Base-by-base conservation (phyloP, 1,284 basidiomycete genomes). In the Cryptococcus sp. region DNA sequence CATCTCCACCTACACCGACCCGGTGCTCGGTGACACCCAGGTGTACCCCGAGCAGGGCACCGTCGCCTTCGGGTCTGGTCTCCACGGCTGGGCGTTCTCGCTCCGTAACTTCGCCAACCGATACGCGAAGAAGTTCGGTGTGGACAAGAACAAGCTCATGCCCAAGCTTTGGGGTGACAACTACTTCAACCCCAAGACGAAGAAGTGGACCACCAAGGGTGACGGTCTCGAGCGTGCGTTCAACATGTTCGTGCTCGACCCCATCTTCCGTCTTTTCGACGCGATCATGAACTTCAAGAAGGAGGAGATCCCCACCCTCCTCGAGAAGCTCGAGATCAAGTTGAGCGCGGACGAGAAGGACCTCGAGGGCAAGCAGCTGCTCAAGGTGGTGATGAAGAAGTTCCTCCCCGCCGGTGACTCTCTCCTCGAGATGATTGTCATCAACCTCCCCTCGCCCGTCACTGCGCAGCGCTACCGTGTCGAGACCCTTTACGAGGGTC, bases 271-370 rank as follows among this genome's bases (percentile, higher is more conserved):
- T 79, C 87, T 99, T 78, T 99, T 98, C 80, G 94, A 97, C 72
- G 87, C 90, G 68, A 91, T 98, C 80, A 98, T 98, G 94, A 97
- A 98, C 86, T 97, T 89, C 85, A 97, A 98, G 84, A 98, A 96
- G 84, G 95, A 97, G 59, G 80, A 85, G 67, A 86, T 91, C 69
- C 79, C 75, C 62, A 80, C 83, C 65, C 91, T 99, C 81, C 87
- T 97, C 70, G 93, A 98, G 59, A 98, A 98, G 82, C 91, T 99
- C 73, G 95, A 97, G 37, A 80, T 99, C 78, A 90, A 89, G 79
- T 89, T 99, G 66, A 82, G 84, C 62, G 79, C 83, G 53, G 93
- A 97, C 4, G 96, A 98, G 84, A 86, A 86, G 76, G 95, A 98
- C 67, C 85, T 93, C 68, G 96, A 98, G 79, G 90, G 92, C 79